These are phyloP conservation scores for Heritiera fomes DNA, from an alignment of 345 rosid species.

Conservation along the genomic window DNA sequence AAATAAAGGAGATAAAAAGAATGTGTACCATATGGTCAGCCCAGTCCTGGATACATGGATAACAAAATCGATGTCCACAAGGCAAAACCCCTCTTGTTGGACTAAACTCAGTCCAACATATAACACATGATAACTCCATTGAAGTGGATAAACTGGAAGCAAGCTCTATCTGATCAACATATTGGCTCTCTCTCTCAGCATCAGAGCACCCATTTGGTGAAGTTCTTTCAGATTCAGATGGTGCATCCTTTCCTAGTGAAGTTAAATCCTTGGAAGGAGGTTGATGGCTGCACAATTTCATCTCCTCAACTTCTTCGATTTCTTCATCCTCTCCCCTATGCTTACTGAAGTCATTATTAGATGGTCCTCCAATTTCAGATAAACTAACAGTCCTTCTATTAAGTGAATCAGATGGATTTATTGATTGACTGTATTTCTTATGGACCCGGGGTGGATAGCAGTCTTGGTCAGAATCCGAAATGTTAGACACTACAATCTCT, in stretches of 20 bases:
- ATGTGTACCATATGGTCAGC: conserved; percentile 65
- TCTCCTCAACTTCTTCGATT: conserved; percentile 46
- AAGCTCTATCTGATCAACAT: conserved; percentile 29
- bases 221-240: conserved; percentile 16
- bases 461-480: conserved; percentile 51
- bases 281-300: conserved; percentile 29
- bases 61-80: conserved; percentile 97
- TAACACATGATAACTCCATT: conserved; percentile 71
- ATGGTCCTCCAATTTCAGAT: conserved; percentile 43
- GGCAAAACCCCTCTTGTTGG: conserved; percentile 83
- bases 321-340: conserved; percentile 27
- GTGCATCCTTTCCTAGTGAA: conserved; percentile 24
- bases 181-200: conserved; percentile 30
- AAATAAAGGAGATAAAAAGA: conserved; percentile 15
- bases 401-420: conserved; percentile 22
- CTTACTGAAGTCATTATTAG: conserved; percentile 25
- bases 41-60: conserved; percentile 84
- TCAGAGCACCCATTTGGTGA: conserved; percentile 29
- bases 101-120: conserved; percentile 91
- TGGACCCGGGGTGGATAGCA: conserved; percentile 26
- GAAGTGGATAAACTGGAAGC: conserved; percentile 33
- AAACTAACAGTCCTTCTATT: conserved; percentile 19
- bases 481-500: conserved; percentile 29
- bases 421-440: background rate
- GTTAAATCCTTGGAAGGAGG: conserved; percentile 22